Conservation (phyloP, 2,329 filamentous ascomycete species). For the Ceratocystis diversiconidia region DNA sequence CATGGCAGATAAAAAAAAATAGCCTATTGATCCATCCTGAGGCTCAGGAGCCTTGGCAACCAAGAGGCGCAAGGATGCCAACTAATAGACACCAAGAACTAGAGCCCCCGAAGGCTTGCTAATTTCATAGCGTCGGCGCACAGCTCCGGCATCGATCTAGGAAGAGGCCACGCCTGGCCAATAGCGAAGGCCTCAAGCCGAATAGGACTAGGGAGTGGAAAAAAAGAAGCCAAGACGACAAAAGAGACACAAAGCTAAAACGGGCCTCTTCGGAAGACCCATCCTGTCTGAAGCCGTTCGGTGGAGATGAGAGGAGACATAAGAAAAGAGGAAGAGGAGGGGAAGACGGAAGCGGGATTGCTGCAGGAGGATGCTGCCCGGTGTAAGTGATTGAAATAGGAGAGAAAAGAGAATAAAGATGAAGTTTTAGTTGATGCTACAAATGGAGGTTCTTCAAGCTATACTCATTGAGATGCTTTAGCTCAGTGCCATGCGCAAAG, state of each 20-base stretch:
- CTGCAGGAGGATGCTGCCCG: not conserved
- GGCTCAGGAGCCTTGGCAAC: not conserved
- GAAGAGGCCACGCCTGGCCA: constrained; percentile 1
- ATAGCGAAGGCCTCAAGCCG: not conserved
- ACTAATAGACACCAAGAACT: not conserved
- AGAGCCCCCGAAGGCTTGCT: not conserved
- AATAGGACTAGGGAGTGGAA: not conserved
- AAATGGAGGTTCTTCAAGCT: not conserved
- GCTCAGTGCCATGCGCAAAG: too few species aligned
- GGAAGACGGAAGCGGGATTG: not conserved
- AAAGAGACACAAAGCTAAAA: not conserved
- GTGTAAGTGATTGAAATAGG: not conserved
- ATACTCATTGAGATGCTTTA: too few species aligned
- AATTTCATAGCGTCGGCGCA: not conserved
- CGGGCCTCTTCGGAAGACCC: not conserved
- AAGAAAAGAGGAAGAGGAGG: not conserved
- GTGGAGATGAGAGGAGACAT: not conserved
- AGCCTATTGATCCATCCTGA: constrained; percentile 3
- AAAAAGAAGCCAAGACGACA: not conserved
- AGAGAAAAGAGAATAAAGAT: not conserved
- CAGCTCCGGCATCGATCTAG: not conserved
- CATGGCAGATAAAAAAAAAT: not conserved
- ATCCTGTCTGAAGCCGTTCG: not conserved
- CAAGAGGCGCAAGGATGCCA: not conserved
- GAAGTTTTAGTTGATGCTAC: not conserved